Conservation (phyloP, 2,329 filamentous ascomycete species). For the Aciculosporium take region DNA sequence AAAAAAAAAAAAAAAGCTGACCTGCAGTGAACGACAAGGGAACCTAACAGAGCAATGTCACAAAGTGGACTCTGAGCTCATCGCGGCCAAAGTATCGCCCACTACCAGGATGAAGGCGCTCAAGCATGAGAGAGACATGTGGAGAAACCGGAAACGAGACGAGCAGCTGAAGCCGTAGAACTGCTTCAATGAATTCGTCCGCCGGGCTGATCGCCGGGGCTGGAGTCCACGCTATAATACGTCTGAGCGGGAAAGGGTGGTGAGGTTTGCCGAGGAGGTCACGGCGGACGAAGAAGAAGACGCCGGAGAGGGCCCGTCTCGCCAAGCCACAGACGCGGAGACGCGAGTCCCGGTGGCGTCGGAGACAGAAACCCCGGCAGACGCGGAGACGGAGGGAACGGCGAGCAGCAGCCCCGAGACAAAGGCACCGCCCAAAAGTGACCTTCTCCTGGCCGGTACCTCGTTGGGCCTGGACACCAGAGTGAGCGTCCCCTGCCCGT, state of each 20-base stretch:
- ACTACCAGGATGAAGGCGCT: not conserved
- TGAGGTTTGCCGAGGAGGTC: not conserved
- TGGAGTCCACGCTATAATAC: not conserved
- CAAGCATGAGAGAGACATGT: not conserved
- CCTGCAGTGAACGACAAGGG: not conserved
- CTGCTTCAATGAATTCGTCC: constrained; percentile 1
- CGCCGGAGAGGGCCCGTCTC: not conserved
- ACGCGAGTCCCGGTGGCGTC: no score
- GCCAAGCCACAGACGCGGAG: not conserved
- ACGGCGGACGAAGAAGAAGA: not conserved
- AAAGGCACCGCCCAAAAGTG: not conserved
- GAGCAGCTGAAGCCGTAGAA: not conserved
- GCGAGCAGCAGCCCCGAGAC: no score
- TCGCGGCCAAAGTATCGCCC: not conserved
- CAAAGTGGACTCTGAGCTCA: not conserved
- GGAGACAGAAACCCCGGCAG: no score
- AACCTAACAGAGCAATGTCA: not conserved
- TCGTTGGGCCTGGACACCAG: not conserved
- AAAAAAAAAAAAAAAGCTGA: no score
- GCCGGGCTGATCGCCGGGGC: not conserved
- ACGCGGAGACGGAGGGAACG: no score
- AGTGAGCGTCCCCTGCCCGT: not conserved
- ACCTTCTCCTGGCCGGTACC: not conserved
- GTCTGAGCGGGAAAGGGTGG: not conserved
- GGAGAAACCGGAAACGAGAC: not conserved